Evolutionary conservation across 108 stramenopile genomes (phyloP).

Genomic region (Nannochloropsis gaditana): DNA sequence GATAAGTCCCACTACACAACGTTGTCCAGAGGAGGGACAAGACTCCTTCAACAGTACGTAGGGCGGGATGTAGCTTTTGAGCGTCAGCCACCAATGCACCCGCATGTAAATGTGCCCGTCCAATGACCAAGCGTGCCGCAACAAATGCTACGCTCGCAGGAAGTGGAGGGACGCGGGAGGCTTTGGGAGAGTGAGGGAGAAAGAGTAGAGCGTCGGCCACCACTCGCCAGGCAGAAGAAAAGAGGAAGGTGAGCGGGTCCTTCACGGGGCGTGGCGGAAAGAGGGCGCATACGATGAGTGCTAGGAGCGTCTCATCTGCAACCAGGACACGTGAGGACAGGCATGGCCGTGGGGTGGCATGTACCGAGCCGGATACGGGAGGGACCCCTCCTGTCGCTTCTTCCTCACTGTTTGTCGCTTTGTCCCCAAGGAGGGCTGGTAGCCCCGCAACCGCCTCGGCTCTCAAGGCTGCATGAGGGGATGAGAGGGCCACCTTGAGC

Average conservation of each 20-base stretch:
- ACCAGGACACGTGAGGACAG: neutral
- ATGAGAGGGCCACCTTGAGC: slow-evolving; percentile 10
- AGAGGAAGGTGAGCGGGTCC: neutral
- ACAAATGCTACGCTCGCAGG: slow-evolving; percentile 17
- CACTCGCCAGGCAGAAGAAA: neutral
- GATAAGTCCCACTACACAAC: neutral
- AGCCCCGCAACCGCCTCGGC: neutral
- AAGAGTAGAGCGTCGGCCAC: slow-evolving; percentile 2
- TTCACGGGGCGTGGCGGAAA: neutral
- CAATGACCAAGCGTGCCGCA: neutral
- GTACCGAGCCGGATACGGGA: neutral
- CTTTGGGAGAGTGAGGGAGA: neutral
- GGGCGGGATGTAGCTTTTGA: neutral
- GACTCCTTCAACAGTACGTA: neutral
- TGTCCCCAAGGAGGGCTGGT: neutral
- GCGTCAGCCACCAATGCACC: neutral
- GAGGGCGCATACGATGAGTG: neutral
- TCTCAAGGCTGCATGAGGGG: neutral
- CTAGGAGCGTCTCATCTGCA: neutral
- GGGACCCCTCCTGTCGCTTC: neutral
- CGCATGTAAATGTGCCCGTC: neutral
- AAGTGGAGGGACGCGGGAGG: neutral
- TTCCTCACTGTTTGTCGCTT: neutral
- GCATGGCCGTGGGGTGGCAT: neutral
- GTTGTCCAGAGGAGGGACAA: neutral